Evolutionary conservation across 805 yeast species (phyloP).

Genomic region (Tetrapisispora namnaoensis): DNA sequence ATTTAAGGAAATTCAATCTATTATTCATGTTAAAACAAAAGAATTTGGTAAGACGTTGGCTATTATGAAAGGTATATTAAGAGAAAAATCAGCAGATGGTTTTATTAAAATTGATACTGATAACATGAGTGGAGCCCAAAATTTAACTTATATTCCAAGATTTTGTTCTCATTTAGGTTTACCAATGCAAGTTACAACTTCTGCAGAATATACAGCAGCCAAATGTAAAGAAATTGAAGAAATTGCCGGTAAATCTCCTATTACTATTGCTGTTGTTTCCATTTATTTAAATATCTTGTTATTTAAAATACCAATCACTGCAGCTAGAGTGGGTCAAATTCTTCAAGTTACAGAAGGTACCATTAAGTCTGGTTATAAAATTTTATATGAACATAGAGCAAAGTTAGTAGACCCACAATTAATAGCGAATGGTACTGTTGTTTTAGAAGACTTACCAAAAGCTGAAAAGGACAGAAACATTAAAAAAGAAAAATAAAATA

Average conservation of each 20-base stretch:
- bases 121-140: conserved; percentile 63
- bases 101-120: conserved; percentile 34
- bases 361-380: conserved; percentile 82
- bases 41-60: conserved; percentile 90
- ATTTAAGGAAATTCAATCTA: conserved; percentile 90
- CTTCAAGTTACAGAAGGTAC: conserved; percentile 98
- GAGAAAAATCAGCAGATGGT: conserved; percentile 34
- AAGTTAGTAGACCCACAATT: conserved; percentile 41
- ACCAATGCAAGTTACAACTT: conserved; percentile 72
- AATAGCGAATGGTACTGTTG: conserved; percentile 23
- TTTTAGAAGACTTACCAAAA: conserved; percentile 24
- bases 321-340: conserved; percentile 77
- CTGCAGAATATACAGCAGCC: conserved; percentile 88
- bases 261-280: conserved; percentile 95
- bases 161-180: conserved; percentile 93
- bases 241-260: conserved; percentile 92
- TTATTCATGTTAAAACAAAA: conserved; percentile 86
- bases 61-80: conserved; percentile 62
- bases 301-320: conserved; percentile 68
- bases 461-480: conserved; percentile 24
- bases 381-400: conserved; percentile 63
- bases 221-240: conserved; percentile 86
- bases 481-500: conserved; percentile 8
- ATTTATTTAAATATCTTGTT: conserved; percentile 88
- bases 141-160: conserved; percentile 90